A percentile compares a stretch with the other conserved stretches of the same genome.
phyloP scores from a whole-genome alignment of 805 yeast species.

The Saturnispora mendoncae region DNA sequence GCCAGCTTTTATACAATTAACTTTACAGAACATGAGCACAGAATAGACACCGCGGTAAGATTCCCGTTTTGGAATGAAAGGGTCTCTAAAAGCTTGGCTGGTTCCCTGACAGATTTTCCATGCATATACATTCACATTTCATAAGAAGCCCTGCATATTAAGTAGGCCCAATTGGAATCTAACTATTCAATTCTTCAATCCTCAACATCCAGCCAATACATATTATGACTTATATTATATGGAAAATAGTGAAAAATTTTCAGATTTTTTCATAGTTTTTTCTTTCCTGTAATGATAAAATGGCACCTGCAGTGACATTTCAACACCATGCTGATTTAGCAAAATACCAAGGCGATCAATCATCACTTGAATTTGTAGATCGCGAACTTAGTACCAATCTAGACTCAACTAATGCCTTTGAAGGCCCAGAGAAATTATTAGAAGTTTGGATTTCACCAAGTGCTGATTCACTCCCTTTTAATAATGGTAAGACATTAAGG shows the following conservation, averaged over 20 bases:
- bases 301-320: conserved; percentile 13
- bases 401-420: conserved; percentile 89
- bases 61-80: neutral
- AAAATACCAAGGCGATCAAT: conserved; percentile 12
- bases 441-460: conserved; percentile 79
- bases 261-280: neutral
- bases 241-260: neutral
- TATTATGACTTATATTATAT: too few relatives aligned
- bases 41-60: neutral
- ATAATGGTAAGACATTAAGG: conserved; percentile 43
- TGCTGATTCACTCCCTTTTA: conserved; percentile 30
- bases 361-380: conserved; percentile 42
- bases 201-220: too few relatives aligned
- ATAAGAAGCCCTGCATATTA: too few relatives aligned
- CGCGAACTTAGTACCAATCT: conserved; percentile 68
- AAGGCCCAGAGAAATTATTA: conserved; percentile 91
- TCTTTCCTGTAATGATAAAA: neutral
- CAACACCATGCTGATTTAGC: conserved; percentile 9
- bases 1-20: too few relatives aligned
- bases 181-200: too few relatives aligned
- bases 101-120: too few relatives aligned
- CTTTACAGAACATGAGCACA: neutral
- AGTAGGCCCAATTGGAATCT: too few relatives aligned
- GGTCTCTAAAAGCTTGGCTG: too few relatives aligned
- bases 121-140: too few relatives aligned